Percentiles rank a stretch among this genome's conserved stretches.
Conservation (phyloP, 2,329 filamentous ascomycete genomes). For the Aspergillus brunneoviolaceus region DNA sequence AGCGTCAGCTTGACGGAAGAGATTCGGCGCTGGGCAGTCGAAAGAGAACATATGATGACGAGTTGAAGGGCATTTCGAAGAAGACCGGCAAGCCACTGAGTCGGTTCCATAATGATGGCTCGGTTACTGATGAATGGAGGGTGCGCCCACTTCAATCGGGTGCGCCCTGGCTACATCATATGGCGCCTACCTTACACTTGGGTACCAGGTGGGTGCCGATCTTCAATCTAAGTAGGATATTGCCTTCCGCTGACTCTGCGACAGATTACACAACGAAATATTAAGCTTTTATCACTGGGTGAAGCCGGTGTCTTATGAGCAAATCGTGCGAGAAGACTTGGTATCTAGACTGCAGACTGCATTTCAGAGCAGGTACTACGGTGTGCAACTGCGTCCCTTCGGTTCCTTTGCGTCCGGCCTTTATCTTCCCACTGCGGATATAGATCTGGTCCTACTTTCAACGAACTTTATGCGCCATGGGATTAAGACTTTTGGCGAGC, state of each 20-base stretch:
- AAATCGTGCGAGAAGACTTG: conserved; percentile 69
- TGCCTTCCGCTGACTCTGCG: conserved; percentile 16
- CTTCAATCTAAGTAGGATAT: neutral
- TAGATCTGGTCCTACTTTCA: conserved; percentile 84
- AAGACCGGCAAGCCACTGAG: conserved; percentile 53
- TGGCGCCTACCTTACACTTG: conserved; percentile 32
- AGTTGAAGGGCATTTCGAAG: conserved; percentile 60
- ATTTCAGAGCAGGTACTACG: conserved; percentile 58
- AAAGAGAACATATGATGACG: conserved; percentile 73
- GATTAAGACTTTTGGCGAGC: conserved; percentile 51
- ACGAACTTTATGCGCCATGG: conserved; percentile 57
- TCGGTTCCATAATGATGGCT: conserved; percentile 53
- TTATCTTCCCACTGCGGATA: conserved; percentile 78
- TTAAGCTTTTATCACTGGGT: conserved; percentile 86
- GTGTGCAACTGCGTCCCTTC: conserved; percentile 70
- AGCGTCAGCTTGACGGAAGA: conserved; percentile 26
- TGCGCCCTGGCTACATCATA: conserved; percentile 61
- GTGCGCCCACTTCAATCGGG: conserved; percentile 41
- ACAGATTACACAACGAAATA: conserved; percentile 86
- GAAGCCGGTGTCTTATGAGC: conserved; percentile 73
- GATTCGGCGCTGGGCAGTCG: conserved; percentile 59
- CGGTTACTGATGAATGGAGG: conserved; percentile 56
- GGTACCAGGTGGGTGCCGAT: conserved; percentile 32
- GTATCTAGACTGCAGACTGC: conserved; percentile 65
- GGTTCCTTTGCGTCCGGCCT: conserved; percentile 91